These are phyloP conservation scores for Aureobasidium lini DNA, from an alignment of 2,329 filamentous ascomycete species.

Conservation along the genomic window DNA sequence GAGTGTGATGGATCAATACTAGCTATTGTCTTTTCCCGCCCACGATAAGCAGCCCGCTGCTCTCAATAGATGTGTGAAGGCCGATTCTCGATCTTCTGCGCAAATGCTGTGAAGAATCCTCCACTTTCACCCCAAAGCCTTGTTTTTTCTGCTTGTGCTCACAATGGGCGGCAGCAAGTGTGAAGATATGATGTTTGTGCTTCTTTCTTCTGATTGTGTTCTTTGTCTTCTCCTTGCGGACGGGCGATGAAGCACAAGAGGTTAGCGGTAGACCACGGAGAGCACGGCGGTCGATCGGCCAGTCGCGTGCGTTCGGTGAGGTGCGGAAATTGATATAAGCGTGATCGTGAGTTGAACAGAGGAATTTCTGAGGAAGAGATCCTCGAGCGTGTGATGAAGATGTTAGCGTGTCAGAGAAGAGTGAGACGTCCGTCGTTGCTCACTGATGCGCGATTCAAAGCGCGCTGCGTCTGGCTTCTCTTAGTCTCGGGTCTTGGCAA, in stretches of 20 bases:
- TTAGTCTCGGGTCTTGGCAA: not conserved
- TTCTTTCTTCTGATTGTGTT: not conserved
- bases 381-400: not conserved
- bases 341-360: not conserved
- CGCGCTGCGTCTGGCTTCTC: not conserved
- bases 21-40: conserved; percentile 32
- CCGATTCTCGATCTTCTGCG: conserved; percentile 1
- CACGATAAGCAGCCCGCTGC: conserved; percentile 11
- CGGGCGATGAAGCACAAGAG: not conserved
- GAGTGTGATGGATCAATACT: conserved; percentile 42
- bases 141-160: conserved; percentile 5
- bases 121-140: conserved; percentile 5
- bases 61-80: not conserved
- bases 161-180: not conserved
- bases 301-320: not conserved
- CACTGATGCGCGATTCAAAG: not conserved
- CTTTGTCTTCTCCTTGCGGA: not conserved
- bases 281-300: not conserved
- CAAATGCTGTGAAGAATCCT: conserved; percentile 7
- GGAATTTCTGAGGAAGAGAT: not conserved
- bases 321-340: not conserved
- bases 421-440: not conserved
- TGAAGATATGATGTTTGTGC: not conserved
- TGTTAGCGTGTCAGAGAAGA: not conserved
- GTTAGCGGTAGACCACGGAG: not conserved